Conservation (phyloP, 345 rosid species). For the Citrus glauca region DNA sequence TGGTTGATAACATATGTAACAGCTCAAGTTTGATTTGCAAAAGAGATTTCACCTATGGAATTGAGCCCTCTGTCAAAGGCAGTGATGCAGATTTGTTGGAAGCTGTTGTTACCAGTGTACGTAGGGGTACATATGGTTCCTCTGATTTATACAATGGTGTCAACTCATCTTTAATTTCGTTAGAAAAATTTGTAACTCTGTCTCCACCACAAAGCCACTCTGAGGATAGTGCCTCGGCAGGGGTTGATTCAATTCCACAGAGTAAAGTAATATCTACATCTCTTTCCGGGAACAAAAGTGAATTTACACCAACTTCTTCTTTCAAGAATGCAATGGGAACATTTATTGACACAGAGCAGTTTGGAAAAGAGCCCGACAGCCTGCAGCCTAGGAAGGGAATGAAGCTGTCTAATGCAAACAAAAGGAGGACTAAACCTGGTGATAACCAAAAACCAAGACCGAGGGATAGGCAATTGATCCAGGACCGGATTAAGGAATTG, state of each 20-base stretch:
- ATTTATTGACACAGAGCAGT: slow-evolving; percentile 14
- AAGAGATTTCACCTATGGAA: slow-evolving; percentile 13
- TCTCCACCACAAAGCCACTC: slow-evolving; percentile 15
- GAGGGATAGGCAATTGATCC: slow-evolving; percentile 66
- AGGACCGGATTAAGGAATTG: slow-evolving; percentile 66
- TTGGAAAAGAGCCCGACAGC: neutral
- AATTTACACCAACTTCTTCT: slow-evolving; percentile 17
- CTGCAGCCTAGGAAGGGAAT: slow-evolving; percentile 21
- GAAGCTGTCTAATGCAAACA: slow-evolving; percentile 19
- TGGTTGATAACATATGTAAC: slow-evolving; percentile 10
- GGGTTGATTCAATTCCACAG: slow-evolving; percentile 9
- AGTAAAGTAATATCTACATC: slow-evolving; percentile 18
- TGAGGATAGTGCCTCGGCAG: neutral
- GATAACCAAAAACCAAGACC: slow-evolving; percentile 57
- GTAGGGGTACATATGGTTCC: slow-evolving; percentile 9
- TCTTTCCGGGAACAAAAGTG: neutral
- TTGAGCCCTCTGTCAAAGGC: slow-evolving; percentile 21
- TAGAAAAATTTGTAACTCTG: neutral
- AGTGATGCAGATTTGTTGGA: slow-evolving; percentile 37
- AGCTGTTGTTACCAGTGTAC: slow-evolving; percentile 34
- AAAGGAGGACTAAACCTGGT: slow-evolving; percentile 41
- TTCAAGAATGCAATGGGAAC: slow-evolving; percentile 23
- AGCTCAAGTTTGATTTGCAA: slow-evolving; percentile 4
- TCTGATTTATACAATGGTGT: neutral
- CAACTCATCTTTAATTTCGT: slow-evolving; percentile 14